Conservation (phyloP, 2,329 filamentous ascomycete species). For the Ceratocystis cubensis region DNA sequence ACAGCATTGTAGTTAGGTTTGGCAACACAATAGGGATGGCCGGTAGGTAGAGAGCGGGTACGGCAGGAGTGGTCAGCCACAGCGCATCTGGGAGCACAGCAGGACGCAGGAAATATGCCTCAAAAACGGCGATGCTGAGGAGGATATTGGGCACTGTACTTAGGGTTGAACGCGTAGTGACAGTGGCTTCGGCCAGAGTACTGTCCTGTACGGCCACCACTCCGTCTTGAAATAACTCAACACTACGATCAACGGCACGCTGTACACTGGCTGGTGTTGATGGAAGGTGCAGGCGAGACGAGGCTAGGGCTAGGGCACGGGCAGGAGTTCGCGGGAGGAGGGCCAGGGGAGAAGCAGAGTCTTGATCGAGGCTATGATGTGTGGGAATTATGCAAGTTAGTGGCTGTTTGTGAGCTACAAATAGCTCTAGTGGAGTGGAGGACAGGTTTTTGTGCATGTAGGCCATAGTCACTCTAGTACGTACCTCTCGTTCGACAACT, state of each 20-base stretch:
- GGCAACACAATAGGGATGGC: constrained; percentile 56
- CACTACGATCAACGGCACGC: constrained; percentile 59
- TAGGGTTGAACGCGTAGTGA: constrained; percentile 54
- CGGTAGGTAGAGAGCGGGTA: constrained; percentile 41
- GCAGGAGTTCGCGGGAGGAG: constrained; percentile 26
- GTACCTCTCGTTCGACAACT: constrained; percentile 32
- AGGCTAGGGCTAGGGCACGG: constrained; percentile 41
- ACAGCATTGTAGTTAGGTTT: constrained; percentile 68
- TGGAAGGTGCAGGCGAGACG: constrained; percentile 56
- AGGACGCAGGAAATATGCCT: constrained; percentile 55
- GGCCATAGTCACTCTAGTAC: background rate
- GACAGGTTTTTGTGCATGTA: too few species aligned
- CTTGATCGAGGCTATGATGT: background rate
- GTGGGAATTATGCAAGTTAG: background rate
- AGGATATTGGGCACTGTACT: constrained; percentile 64
- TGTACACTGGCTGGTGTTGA: constrained; percentile 70
- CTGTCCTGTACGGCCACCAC: constrained; percentile 52
- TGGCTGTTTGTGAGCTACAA: background rate
- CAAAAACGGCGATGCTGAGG: constrained; percentile 52
- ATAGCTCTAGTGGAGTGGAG: background rate
- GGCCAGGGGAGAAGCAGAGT: constrained; percentile 1
- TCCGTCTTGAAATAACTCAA: constrained; percentile 50
- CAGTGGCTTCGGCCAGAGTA: constrained; percentile 52
- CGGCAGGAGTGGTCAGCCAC: constrained; percentile 57
- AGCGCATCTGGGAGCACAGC: constrained; percentile 61